Evolutionary conservation across 371 early-diverging fungal species (phyloP).

Genomic region (Haplosporangium sp.): DNA sequence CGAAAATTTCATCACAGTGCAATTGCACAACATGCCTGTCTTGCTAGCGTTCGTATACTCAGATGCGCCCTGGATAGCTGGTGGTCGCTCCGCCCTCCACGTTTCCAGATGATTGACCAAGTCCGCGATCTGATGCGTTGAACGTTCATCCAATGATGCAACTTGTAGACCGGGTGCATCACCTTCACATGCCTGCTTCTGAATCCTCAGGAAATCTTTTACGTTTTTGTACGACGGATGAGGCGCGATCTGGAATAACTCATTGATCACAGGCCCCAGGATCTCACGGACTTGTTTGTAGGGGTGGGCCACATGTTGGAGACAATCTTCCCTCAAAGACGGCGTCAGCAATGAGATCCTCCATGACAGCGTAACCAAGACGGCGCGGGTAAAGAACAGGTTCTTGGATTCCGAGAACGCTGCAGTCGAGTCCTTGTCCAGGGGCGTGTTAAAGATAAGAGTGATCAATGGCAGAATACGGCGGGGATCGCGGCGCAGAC

Average conservation of each 20-base stretch:
- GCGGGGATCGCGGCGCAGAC: constrained; percentile 84
- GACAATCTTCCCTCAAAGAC: constrained; percentile 62
- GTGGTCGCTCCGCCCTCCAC: constrained; percentile 59
- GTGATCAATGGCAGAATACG: constrained; percentile 79
- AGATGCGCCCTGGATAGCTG: constrained; percentile 57
- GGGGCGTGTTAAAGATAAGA: constrained; percentile 68
- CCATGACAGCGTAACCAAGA: constrained; percentile 76
- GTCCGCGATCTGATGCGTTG: constrained; percentile 42
- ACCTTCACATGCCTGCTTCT: constrained; percentile 25
- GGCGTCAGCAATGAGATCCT: constrained; percentile 63
- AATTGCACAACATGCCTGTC: constrained; percentile 60
- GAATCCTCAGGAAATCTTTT: constrained; percentile 49
- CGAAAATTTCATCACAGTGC: not conserved
- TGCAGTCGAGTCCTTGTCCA: constrained; percentile 82
- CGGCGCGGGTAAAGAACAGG: constrained; percentile 68
- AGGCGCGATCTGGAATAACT: constrained; percentile 72
- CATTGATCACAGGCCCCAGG: constrained; percentile 78
- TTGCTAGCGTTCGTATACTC: constrained; percentile 79
- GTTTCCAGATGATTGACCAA: constrained; percentile 52
- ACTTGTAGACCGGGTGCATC: constrained; percentile 60
- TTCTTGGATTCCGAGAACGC: constrained; percentile 88
- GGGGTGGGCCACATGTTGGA: constrained; percentile 76
- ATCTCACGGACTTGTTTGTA: constrained; percentile 91
- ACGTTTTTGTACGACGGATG: constrained; percentile 68
- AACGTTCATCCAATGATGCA: constrained; percentile 38